phyloP scores from a whole-genome alignment of 2,329 filamentous ascomycete species.

The Talaromyces sp. region DNA sequence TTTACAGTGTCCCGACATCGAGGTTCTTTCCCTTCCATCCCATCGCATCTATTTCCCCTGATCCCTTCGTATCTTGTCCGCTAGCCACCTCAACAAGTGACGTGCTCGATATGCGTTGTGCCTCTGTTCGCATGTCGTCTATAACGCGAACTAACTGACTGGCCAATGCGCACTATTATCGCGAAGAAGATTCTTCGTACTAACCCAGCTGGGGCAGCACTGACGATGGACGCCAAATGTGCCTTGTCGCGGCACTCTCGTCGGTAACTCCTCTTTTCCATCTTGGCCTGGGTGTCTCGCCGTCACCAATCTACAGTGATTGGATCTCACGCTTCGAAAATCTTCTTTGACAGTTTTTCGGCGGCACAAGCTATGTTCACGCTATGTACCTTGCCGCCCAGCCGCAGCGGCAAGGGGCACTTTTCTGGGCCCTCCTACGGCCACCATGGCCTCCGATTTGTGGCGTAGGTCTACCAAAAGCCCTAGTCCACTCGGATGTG shows the following conservation, averaged over 20 bases:
- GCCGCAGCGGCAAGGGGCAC: conserved; percentile 19
- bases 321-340: conserved; percentile 17
- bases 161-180: neutral
- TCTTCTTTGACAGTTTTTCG: conserved; percentile 5
- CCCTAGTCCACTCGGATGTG: conserved; percentile 16
- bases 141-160: neutral
- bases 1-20: neutral
- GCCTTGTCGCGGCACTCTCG: conserved; percentile 13
- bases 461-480: conserved; percentile 12
- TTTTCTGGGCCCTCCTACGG: neutral
- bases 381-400: conserved; percentile 20
- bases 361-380: conserved; percentile 15
- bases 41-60: neutral
- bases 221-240: neutral
- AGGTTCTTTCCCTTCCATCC: conserved; percentile 5
- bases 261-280: neutral
- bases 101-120: neutral
- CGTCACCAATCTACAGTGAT: conserved; percentile 6
- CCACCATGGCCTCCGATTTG: conserved; percentile 7
- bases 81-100: neutral
- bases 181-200: neutral
- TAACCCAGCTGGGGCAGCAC: neutral
- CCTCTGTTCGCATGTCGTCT: neutral
- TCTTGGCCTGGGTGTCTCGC: neutral
- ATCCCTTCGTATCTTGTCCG: neutral